These are phyloP conservation scores for Neoboletus subvelutipes DNA, from an alignment of 768 basidiomycete species.

Conservation along the genomic window DNA sequence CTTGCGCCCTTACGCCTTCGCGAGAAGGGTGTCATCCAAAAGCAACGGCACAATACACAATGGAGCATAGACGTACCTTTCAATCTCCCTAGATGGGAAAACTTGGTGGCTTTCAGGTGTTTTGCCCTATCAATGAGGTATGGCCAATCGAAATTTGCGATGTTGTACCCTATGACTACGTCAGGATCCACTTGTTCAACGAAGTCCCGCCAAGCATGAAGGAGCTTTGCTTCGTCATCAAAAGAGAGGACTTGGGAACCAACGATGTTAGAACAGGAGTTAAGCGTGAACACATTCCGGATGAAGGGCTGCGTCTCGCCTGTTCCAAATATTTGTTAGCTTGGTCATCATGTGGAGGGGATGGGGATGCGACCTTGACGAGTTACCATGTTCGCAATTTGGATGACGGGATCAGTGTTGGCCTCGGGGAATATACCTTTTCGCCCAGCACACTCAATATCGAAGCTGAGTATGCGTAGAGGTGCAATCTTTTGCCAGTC, in stretches of 20 bases:
- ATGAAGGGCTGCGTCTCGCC: slow-evolving; percentile 93
- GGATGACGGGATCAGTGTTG: slow-evolving; percentile 89
- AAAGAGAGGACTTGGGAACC: slow-evolving; percentile 95
- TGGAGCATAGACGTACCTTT: slow-evolving; percentile 47
- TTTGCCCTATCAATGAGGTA: slow-evolving; percentile 93
- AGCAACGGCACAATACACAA: neutral
- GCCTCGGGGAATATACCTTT: slow-evolving; percentile 98
- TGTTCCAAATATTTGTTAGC: slow-evolving; percentile 33
- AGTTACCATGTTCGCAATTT: slow-evolving; percentile 99
- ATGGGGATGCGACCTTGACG: slow-evolving; percentile 67
- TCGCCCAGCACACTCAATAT: slow-evolving; percentile 98
- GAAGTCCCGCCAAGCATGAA: slow-evolving; percentile 88
- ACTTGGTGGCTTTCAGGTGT: slow-evolving; percentile 66
- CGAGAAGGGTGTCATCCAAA: slow-evolving; percentile 5
- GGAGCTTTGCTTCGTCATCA: slow-evolving; percentile 68
- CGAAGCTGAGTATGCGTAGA: slow-evolving; percentile 91
- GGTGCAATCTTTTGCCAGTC: slow-evolving; percentile 92
- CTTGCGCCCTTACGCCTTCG: slow-evolving; percentile 70
- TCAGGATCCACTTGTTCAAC: slow-evolving; percentile 91
- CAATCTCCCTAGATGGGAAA: slow-evolving; percentile 75
- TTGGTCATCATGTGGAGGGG: neutral
- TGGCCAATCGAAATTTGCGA: slow-evolving; percentile 91
- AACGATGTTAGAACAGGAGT: slow-evolving; percentile 91
- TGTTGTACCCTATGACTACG: slow-evolving; percentile 95
- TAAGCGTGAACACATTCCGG: slow-evolving; percentile 94